Base-by-base conservation (phyloP, 352 stramenopile genomes). In the Globisporangium nunn region DNA sequence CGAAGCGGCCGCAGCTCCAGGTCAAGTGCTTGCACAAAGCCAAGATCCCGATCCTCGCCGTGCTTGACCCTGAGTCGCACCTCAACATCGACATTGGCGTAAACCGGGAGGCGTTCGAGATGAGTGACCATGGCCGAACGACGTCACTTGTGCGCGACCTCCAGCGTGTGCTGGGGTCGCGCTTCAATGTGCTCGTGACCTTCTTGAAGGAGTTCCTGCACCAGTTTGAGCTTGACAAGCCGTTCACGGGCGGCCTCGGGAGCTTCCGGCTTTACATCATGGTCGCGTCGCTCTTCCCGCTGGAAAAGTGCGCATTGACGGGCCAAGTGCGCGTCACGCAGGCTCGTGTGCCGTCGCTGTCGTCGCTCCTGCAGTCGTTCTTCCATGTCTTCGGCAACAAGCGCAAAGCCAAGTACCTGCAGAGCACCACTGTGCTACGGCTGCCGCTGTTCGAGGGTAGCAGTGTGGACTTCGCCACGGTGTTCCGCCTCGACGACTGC, bases 191-290 rank as follows among this genome's bases (percentile, higher is more conserved):
- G 35, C 62, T 92, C 30, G 74, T 88, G 14, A 66, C 70, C 49
- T 85, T 90, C 40, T 53, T 93, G 12, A 91, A 91, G 58, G 80
- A 91, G 59, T 89, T 90, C 59, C 33, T 91, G 55, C 74, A 90
- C 50, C 76, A 91, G 52, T 87, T 86, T 31, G 75, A 85, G 2
- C 64, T 93, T 4, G 78, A 91, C 69, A 93, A 91, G 49, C 83
- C 78, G 6, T 91, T 86, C 56, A 89, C 80, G 10, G 83, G 80
- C 15, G 83, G 83, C 0, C 63, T 93, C 12, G 83, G 80, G 5
- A 91, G 83, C 63, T 93, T 85, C 57, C 75, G 83, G 2, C 62
- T 93, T 18, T 93, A 93, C 49, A 75, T 91, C 60, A 91, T 93
- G 80, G 75, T 91, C 23, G 79, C 78, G 8, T 82, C 72, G 50